Evolutionary conservation across 306 rosid species (phyloP), one percentile per base, ranked within the genome.

Genomic region (Echinosophora koreensis): DNA sequence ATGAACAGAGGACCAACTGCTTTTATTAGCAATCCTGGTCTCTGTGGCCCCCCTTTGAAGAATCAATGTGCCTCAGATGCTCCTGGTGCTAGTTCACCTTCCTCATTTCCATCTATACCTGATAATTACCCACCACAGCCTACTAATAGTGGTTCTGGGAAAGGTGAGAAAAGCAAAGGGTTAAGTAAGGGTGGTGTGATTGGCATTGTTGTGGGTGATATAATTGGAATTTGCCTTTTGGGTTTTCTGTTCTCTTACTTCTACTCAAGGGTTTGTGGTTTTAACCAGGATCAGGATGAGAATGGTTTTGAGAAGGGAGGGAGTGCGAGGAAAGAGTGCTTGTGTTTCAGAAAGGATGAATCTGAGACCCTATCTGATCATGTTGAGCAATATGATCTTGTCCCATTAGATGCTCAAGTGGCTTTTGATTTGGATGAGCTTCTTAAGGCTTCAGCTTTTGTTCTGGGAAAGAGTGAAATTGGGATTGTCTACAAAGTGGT

Each of bases 1-100:
- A 82, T 91, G 81, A 91, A 91, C 52, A 86, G 97, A 91, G 97
- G 97, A 7, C 97, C 97, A 46, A 91, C 97, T 32, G 97, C 97
- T 72, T 91, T 91, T 51, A 84, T 91, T 54, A 93, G 97, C 38
- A 91, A 91, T 77, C 87, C 89, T 62, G 84, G 77, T 37, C 89
- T 91, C 2, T 91, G 97, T 77, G 97, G 92, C 55, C 89, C 97
- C 1, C 93, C 97, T 5, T 84, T 89, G 90, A 91, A 91, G 90
- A 87, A 82, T 55, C 86, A 83, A 3, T 91, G 97, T 77, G 88
- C 93, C 68, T 80, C 85, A 14, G 86, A 83, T 38, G 22, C 87
- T 47, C 46, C 83, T 1, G 84, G 79, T 52, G 86, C 83, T 8
- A 82, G 58, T 76, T 77, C 90, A 0, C 85, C 92, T 35, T 80